A percentile compares a stretch with the other conserved stretches of the same genome.
phyloP scores from a whole-genome alignment of 768 basidiomycete genomes.

The Suillus plorans region DNA sequence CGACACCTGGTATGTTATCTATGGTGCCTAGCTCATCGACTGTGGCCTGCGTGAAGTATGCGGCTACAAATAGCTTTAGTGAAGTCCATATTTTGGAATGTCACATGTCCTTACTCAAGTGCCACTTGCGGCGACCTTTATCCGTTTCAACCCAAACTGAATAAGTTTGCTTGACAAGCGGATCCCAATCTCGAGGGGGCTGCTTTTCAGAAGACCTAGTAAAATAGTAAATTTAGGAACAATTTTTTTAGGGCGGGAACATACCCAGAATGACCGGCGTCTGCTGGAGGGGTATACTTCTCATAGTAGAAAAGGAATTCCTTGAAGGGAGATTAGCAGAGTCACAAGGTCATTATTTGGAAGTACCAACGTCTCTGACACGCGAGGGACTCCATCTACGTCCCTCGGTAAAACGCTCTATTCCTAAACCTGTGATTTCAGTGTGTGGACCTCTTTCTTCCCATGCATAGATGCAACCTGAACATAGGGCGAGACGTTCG shows the following conservation, averaged over 20 bases:
- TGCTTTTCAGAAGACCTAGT: conserved; percentile 44
- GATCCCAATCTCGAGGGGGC: conserved; percentile 63
- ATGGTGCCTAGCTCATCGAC: conserved; percentile 71
- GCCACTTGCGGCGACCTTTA: conserved; percentile 75
- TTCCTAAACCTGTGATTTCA: conserved; percentile 76
- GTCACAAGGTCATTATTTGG: conserved; percentile 5
- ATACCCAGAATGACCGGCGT: conserved; percentile 45
- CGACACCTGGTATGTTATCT: conserved; percentile 61
- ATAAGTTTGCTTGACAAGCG: conserved; percentile 81
- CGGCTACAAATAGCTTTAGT: conserved; percentile 45
- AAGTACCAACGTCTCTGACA: conserved; percentile 67
- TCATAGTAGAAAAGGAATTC: conserved; percentile 88
- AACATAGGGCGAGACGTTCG: conserved; percentile 57
- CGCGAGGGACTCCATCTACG: conserved; percentile 81
- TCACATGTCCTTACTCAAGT: conserved; percentile 58
- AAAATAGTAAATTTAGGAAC: conserved; percentile 9
- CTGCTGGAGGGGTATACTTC: conserved; percentile 54
- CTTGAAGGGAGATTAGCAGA: conserved; percentile 37
- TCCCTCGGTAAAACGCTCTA: conserved; percentile 85
- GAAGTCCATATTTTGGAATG: not conserved
- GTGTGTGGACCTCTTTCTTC: conserved; percentile 74
- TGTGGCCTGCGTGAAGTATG: conserved; percentile 79
- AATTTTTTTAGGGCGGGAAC: conserved; percentile 10
- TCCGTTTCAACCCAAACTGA: conserved; percentile 73
- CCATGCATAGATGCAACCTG: conserved; percentile 55